Evolutionary conservation across 495 filamentous ascomycete species (phyloP), one percentile per base, ranked within the genome.

Genomic region (Hypoxylon subgilvum): DNA sequence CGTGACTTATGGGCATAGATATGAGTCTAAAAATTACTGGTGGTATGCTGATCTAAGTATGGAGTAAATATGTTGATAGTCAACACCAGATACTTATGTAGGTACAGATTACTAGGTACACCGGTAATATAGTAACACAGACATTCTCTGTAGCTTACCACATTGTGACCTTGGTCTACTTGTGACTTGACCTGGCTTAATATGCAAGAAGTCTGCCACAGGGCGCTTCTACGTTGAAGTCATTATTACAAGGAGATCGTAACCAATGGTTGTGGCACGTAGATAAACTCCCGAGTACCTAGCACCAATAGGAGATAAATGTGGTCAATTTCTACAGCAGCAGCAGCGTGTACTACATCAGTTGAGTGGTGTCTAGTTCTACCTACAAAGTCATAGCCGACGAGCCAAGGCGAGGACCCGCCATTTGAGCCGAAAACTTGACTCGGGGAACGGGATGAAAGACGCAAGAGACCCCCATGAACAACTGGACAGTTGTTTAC

Each of bases 371-470:
- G 13, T 6, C 6, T 35, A 35, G 4, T n/a, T 35, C 27, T 34
- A 12, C 9, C 31, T 52, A 34, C 44, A 35, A 42, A 59, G 45
- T 63, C 50, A 47, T 53, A 63, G 53, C 60, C 60, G 60, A 63
- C 48, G 4, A 54, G 25, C 36, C 60, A 48, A 50, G 43, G 53
- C 43, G 28, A 30, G 51, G 46, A n/a, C 52, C 56, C 31, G 48
- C 53, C 43, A 47, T 32, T 57, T 58, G 49, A 63, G 60, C 60
- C 60, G 60, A 53, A 48, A 63, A 54, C 48, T 55, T 55, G 61
- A 64, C 61, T 64, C 61, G 61, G 61, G 61, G 54, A 27, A 64
- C 61, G 61, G 61, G 61, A 64, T 55, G 43, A 46, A 48, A 45
- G 34, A 59, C 48, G n/a, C 16, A 59, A 64, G 50, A 64, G 38